Conservation (phyloP, 441 rosid genomes). For the Corymbia citriodora region DNA sequence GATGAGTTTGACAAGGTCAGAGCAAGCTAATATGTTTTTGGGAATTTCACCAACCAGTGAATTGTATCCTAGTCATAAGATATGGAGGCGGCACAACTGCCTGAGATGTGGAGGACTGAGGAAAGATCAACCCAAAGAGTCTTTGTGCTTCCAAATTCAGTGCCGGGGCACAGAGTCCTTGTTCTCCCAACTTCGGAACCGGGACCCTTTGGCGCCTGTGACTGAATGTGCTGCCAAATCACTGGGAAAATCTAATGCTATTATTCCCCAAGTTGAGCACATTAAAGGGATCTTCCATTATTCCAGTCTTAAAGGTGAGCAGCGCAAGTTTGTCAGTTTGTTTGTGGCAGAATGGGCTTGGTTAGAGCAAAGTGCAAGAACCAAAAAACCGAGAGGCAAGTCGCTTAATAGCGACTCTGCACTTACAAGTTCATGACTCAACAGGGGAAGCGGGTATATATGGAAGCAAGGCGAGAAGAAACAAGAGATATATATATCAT, state of each 20-base stretch:
- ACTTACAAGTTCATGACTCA: background rate
- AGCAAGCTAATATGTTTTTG: background rate
- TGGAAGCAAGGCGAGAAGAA: background rate
- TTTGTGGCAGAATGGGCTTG: background rate
- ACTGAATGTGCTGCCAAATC: background rate
- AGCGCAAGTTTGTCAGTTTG: background rate
- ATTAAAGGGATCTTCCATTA: background rate
- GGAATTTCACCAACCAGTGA: conserved; percentile 1
- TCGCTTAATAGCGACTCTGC: background rate
- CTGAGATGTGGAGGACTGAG: background rate
- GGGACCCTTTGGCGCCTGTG: background rate
- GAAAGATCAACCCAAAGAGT: background rate
- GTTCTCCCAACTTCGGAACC: background rate
- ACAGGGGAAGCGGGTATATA: background rate
- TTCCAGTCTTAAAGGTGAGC: background rate
- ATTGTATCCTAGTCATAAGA: background rate
- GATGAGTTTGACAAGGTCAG: background rate
- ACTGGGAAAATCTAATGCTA: too few relatives aligned
- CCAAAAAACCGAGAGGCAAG: background rate
- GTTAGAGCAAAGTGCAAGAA: background rate
- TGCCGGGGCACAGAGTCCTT: background rate
- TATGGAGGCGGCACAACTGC: background rate
- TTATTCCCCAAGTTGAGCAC: background rate
- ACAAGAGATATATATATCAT: background rate
- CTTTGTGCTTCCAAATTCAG: background rate